Evolutionary conservation across 768 basidiomycete species (phyloP).

Genomic region (Tricholoma furcatifolium): DNA sequence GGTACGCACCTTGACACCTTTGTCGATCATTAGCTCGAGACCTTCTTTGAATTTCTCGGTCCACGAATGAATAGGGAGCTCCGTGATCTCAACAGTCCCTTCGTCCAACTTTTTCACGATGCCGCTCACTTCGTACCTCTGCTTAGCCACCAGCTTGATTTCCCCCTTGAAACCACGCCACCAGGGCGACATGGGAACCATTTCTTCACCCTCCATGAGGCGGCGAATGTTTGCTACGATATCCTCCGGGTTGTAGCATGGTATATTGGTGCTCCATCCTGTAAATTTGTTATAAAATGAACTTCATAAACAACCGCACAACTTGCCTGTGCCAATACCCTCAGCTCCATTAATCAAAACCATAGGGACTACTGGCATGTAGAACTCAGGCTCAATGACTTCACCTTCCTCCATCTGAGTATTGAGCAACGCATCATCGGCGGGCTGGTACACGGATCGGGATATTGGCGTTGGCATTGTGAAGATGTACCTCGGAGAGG

Average conservation of each 20-base stretch:
- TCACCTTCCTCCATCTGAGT: slow-evolving; percentile 85
- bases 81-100: slow-evolving; percentile 92
- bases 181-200: slow-evolving; percentile 91
- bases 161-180: slow-evolving; percentile 94
- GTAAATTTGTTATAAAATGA: background rate
- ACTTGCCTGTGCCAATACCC: slow-evolving; percentile 92
- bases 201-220: slow-evolving; percentile 82
- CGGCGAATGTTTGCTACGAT: slow-evolving; percentile 86
- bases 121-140: slow-evolving; percentile 85
- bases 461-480: slow-evolving; percentile 77
- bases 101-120: slow-evolving; percentile 74
- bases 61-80: slow-evolving; percentile 95
- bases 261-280: slow-evolving; percentile 96
- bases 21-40: slow-evolving; percentile 76
- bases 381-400: slow-evolving; percentile 91
- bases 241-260: slow-evolving; percentile 89
- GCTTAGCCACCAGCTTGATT: slow-evolving; percentile 76
- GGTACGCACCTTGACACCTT: slow-evolving; percentile 71
- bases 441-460: slow-evolving; percentile 73
- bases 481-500: slow-evolving; percentile 94
- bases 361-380: slow-evolving; percentile 86
- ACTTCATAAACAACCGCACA: background rate
- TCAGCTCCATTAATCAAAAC: slow-evolving; percentile 93
- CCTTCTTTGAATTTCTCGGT: slow-evolving; percentile 91
- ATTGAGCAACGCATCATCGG: slow-evolving; percentile 84